Evolutionary conservation across 2,329 filamentous ascomycete species (phyloP), one percentile per base, ranked within the genome.

Genomic region (Phoma sp.): DNA sequence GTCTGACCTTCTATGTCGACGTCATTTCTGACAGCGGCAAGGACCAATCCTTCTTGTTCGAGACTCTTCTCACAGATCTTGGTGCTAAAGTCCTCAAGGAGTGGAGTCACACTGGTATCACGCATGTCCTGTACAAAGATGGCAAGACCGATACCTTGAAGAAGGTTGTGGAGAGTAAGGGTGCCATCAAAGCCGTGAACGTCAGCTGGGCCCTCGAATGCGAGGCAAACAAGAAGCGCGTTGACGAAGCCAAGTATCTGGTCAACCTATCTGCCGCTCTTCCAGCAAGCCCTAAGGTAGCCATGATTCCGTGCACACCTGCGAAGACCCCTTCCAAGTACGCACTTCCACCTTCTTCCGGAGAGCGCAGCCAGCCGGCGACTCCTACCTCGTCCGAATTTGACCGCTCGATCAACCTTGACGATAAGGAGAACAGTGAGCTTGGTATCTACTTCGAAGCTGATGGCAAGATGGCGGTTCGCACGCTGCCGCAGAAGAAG

Each of bases 81-180:
- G 92, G 92, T 9, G 92, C 92, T 18, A 84, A 85, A 40, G 91
- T 90, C 65, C 83, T 93, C 38, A 90, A 88, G 74, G 53, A 67
- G 18, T 70, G 64, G 55, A 93, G 88, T 88, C 88, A 66, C 85
- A 86, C 6, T 74, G 89, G 88, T 4, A 90, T 96, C 65, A 96
- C 91, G 0, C 92, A 96, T 68, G 89, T 96, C 7, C 86, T 96
- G 6, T 96, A 87, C 80, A 96, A 96, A 73, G 92, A 96, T 68
- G 92, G 92, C 40, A 87, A 87, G 37, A 87, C 88, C 67, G 82
- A 88, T 24, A 96, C 91, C 0, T 76, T 96, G 61, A 88, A 96
- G 69, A 96, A 92, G 75, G 88, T 93, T 6, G 82, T 86, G 52
- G 83, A 88, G 64, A 87, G 85, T 35, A 82, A 84, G 11, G 90